Base-by-base conservation (phyloP, 371 early-diverging fungal genomes). In the Amoeboaphelidium occidentale region DNA sequence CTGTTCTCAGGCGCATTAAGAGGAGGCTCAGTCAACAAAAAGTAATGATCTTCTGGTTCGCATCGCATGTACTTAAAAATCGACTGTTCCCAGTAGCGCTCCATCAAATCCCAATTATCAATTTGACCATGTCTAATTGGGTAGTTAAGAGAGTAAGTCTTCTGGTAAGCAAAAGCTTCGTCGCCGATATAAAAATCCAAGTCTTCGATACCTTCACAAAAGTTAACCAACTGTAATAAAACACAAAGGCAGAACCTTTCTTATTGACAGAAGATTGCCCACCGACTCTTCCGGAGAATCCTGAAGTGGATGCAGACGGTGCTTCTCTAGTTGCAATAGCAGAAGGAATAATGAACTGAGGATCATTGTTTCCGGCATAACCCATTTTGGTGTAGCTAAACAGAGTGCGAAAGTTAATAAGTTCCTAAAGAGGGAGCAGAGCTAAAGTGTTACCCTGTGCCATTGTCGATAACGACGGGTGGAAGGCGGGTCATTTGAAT, bases 21-120 rank as follows among this genome's bases (percentile, higher is more conserved):
- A 25, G 88, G 88, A 25, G 88, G 88, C 59, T 87, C 88, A 41
- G 88, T 87, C 59, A 94, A 61, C 50, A 94, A 60, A 58, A 94
- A 90, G 58, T 76, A 72, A 63, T 94, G 96, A 63, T 94, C 92
- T 59, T 94, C 96, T 14, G 96, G 96, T 62, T 94, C 93, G 64
- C 92, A 91, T 50, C 91, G 75, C 57, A 94, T 63, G 58, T 91
- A 88, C 69, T 92, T 87, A 68, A 92, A 92, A 53, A 94, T 83
- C 57, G 80, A 84, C 54, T 88, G 86, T 65, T 92, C 89, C 83
- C 92, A 90, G 64, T 78, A 91, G 47, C 77, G 65, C 62, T 87
- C 88, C 86, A 85, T 87, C 51, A 81, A 78, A 67, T 85, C 88
- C 88, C 86, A 87, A 66, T 84, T 84, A 28, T 78, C 80, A 52